Conservation (phyloP, 1,139 yeast species). For the Scheffersomyces segobiensis region DNA sequence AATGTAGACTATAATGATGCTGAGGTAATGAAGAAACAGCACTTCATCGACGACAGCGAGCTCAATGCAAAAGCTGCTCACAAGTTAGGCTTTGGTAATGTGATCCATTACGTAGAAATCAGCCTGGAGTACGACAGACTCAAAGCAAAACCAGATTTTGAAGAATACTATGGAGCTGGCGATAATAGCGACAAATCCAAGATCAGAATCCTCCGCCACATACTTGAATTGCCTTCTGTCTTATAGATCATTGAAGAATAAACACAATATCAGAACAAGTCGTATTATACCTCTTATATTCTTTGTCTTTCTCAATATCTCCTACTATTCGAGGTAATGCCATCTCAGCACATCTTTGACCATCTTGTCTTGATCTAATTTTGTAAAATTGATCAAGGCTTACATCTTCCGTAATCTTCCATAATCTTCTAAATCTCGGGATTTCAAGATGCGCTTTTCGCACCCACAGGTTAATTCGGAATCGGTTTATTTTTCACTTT, state of each 20-base stretch:
- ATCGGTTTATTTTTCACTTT: neutral
- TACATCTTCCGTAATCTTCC: no score
- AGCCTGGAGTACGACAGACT: slow-evolving; percentile 42
- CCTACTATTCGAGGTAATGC: neutral
- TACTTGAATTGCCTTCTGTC: slow-evolving; percentile 26
- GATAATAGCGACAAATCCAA: slow-evolving; percentile 25
- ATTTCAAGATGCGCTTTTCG: neutral
- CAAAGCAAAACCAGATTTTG: slow-evolving; percentile 28
- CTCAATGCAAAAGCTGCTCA: slow-evolving; percentile 61
- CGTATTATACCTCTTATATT: neutral
- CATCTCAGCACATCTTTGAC: no score
- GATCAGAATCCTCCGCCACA: slow-evolving; percentile 32
- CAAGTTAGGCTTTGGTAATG: slow-evolving; percentile 50
- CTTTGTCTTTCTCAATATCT: neutral
- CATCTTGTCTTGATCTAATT: no score
- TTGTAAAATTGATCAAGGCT: no score
- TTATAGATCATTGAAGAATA: slow-evolving; percentile 6
- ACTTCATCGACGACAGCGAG: slow-evolving; percentile 83
- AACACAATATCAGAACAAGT: neutral
- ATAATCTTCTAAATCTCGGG: no score
- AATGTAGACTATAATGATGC: slow-evolving; percentile 54
- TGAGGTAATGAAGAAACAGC: slow-evolving; percentile 27
- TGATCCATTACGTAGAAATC: slow-evolving; percentile 60
- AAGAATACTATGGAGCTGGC: slow-evolving; percentile 36
- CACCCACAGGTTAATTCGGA: neutral